Evolutionary conservation across 1,284 basidiomycete species (phyloP).

Genomic region (Entoloma clypeatum): DNA sequence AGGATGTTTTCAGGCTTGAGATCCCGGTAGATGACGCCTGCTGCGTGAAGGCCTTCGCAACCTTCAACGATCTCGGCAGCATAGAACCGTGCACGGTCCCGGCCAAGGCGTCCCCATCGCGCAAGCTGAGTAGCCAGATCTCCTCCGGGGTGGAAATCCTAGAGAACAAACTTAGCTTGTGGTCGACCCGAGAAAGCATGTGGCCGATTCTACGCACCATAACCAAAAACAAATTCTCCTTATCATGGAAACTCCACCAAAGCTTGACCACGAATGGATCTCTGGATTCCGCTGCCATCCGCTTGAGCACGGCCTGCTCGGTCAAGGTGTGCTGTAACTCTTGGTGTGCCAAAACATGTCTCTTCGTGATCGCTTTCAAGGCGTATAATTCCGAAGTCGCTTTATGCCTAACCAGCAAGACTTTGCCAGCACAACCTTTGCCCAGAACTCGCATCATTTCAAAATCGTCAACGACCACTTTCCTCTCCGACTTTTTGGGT

Average conservation of each 20-base stretch:
- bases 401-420: slow-evolving; percentile 82
- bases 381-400: slow-evolving; percentile 73
- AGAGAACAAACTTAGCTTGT: slow-evolving; percentile 19
- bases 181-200: slow-evolving; percentile 20
- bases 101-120: slow-evolving; percentile 87
- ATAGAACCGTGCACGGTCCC: slow-evolving; percentile 92
- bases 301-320: slow-evolving; percentile 89
- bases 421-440: slow-evolving; percentile 95
- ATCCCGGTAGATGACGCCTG: slow-evolving; percentile 86
- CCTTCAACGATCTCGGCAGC: slow-evolving; percentile 96
- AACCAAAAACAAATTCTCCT: slow-evolving; percentile 88
- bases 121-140: slow-evolving; percentile 96
- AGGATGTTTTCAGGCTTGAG: slow-evolving; percentile 95
- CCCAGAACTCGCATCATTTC: slow-evolving; percentile 95
- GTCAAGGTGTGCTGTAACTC: slow-evolving; percentile 94
- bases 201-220: slow-evolving; percentile 51
- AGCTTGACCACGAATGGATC: slow-evolving; percentile 94
- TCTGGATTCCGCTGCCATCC: slow-evolving; percentile 76
- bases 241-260: slow-evolving; percentile 95
- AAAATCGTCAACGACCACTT: slow-evolving; percentile 85
- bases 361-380: slow-evolving; percentile 95
- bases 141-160: slow-evolving; percentile 95
- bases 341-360: slow-evolving; percentile 92
- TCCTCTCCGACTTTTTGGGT: slow-evolving; percentile 53
- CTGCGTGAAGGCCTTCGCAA: slow-evolving; percentile 84